Evolutionary conservation across 305 asterid species (phyloP).

Genomic region (Petunia hybrid): DNA sequence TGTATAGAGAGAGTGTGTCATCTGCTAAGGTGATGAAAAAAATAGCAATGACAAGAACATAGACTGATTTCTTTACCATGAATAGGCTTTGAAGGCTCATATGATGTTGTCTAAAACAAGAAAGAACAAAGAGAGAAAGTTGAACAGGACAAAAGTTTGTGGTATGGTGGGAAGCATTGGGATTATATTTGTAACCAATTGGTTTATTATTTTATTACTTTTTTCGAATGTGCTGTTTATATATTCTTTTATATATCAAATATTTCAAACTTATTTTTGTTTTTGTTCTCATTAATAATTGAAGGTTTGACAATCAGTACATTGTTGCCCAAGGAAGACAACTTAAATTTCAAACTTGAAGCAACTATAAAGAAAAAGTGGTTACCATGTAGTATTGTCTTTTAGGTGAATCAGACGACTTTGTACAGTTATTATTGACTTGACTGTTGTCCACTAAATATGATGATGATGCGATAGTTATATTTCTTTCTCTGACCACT

Average conservation of each 20-base stretch:
- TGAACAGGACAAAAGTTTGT: background rate
- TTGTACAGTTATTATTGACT: background rate
- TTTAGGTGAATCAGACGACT: background rate
- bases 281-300: background rate
- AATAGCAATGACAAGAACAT: slow-evolving; percentile 32
- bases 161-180: slow-evolving; percentile 30
- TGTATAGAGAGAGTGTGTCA: slow-evolving; percentile 26
- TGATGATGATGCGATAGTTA: background rate
- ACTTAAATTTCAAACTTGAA: slow-evolving; percentile 14
- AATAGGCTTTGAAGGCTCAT: slow-evolving; percentile 34
- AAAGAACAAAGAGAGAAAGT: slow-evolving; percentile 21
- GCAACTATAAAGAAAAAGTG: slow-evolving; percentile 21
- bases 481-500: background rate
- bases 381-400: background rate
- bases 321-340: slow-evolving; percentile 22
- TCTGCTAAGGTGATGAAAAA: slow-evolving; percentile 32
- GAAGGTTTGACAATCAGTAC: slow-evolving; percentile 3
- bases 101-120: slow-evolving; percentile 12
- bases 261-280: background rate
- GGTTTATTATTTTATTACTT: background rate
- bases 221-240: background rate
- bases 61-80: slow-evolving; percentile 34
- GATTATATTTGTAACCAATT: slow-evolving; percentile 22
- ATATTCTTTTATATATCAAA: slow-evolving; percentile 13
- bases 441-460: background rate